Percentiles rank a stretch among this genome's conserved stretches.
Conservation (phyloP, 805 yeast genomes). For the Barnettozyma californica region DNA sequence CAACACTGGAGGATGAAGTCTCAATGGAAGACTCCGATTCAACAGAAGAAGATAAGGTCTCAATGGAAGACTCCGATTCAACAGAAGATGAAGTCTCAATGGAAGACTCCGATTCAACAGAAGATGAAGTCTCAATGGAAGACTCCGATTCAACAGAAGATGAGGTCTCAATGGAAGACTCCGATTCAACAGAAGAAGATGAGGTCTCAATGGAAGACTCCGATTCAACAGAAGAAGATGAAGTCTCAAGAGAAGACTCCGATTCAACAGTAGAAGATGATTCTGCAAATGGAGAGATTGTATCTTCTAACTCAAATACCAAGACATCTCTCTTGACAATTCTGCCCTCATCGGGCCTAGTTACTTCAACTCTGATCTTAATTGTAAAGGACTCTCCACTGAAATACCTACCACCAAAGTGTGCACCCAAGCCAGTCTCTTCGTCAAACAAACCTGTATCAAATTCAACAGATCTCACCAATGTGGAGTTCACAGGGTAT, state of each 20-base stretch:
- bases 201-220: neutral
- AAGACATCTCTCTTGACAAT: constrained; percentile 4
- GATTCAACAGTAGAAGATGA: constrained; percentile 1
- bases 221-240: neutral
- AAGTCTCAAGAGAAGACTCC: neutral
- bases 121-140: no score
- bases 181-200: neutral
- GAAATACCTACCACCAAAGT: constrained; percentile 5
- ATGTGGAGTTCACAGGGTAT: constrained; percentile 4
- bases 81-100: neutral
- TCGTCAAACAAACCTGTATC: neutral
- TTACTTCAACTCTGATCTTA: constrained; percentile 1
- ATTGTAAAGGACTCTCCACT: constrained; percentile 4
- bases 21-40: no score
- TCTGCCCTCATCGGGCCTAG: constrained; percentile 1
- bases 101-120: neutral
- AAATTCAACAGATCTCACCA: constrained; percentile 1
- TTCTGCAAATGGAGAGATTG: constrained; percentile 2
- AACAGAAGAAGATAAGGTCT: neutral
- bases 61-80: neutral
- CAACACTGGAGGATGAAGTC: neutral
- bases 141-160: no score
- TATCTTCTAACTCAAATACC: constrained; percentile 2
- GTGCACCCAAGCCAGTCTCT: constrained; percentile 1
- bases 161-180: neutral